These are phyloP conservation scores for Saccharomycopsis oosterbeekiorum DNA, from an alignment of 805 yeast species.

Conservation along the genomic window DNA sequence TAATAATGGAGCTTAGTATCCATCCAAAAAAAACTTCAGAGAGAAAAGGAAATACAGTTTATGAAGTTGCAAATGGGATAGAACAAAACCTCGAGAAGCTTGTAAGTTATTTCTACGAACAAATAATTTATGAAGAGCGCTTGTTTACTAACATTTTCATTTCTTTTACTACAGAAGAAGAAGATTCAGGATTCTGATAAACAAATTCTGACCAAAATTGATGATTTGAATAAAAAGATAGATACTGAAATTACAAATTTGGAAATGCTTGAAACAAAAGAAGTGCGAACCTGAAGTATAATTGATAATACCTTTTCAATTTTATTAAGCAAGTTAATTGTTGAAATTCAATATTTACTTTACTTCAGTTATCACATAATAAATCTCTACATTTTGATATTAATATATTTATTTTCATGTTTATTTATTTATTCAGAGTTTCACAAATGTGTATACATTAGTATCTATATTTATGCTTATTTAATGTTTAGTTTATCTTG, in stretches of 20 bases:
- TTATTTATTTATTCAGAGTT: no score
- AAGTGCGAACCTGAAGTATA: not conserved
- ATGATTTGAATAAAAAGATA: constrained; percentile 6
- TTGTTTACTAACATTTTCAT: not conserved
- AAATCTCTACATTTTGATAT: no score
- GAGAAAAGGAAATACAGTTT: constrained; percentile 6
- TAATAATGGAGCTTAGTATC: not conserved
- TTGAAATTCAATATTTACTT: no score
- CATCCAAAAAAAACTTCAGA: not conserved
- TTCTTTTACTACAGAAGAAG: constrained; percentile 1
- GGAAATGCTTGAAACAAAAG: not conserved
- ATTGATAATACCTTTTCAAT: not conserved
- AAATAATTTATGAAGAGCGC: not conserved
- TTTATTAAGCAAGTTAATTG: not conserved
- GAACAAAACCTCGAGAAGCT: constrained; percentile 7
- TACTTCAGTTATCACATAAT: no score
- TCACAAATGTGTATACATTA: not conserved
- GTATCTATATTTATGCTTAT: not conserved
- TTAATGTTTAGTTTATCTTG: constrained; percentile 28
- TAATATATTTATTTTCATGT: no score
- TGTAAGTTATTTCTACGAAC: constrained; percentile 8
- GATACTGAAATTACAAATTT: constrained; percentile 6
- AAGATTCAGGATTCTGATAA: constrained; percentile 12
- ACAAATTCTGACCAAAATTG: constrained; percentile 7
- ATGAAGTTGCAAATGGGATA: constrained; percentile 13